These are phyloP conservation scores for Chytriomyces sp. DNA, from an alignment of 192 early-diverging fungal genomes.

Conservation along the genomic window DNA sequence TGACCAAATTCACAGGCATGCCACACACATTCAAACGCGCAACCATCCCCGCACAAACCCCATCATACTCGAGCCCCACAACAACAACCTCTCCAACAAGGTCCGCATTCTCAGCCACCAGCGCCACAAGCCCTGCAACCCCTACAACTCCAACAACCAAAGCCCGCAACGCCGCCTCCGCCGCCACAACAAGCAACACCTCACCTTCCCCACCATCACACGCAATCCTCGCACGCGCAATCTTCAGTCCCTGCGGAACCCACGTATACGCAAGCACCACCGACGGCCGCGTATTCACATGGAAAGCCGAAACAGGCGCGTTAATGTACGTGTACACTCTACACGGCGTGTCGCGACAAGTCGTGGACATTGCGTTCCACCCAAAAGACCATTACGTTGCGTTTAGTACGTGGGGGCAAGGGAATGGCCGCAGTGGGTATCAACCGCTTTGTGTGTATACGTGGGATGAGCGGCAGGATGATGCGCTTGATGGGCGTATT, in stretches of 20 bases:
- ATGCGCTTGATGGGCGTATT: slow-evolving; percentile 20
- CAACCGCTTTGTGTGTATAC: slow-evolving; percentile 37
- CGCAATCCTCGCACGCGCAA: slow-evolving; percentile 24
- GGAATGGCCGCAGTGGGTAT: neutral
- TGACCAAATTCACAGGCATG: slow-evolving; percentile 37
- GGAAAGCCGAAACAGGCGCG: slow-evolving; percentile 49
- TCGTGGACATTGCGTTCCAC: slow-evolving; percentile 46
- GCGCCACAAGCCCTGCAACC: neutral
- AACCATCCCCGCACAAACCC: too few relatives aligned
- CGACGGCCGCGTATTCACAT: slow-evolving; percentile 42
- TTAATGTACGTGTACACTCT: slow-evolving; percentile 2
- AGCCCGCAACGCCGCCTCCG: neutral
- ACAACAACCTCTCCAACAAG: too few relatives aligned
- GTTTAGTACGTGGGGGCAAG: slow-evolving; percentile 33
- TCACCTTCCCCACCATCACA: neutral
- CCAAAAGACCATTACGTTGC: slow-evolving; percentile 46
- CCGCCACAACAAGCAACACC: neutral
- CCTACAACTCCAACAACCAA: too few relatives aligned
- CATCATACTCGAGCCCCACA: too few relatives aligned
- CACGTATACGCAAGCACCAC: slow-evolving; percentile 37
- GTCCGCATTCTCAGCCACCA: too few relatives aligned
- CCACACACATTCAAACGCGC: neutral
- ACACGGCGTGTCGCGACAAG: neutral
- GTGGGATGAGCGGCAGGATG: slow-evolving; percentile 39
- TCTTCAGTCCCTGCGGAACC: slow-evolving; percentile 50